Evolutionary conservation across 2,329 filamentous ascomycete species (phyloP).

Genomic region (Phyllosticta citribraziliensis): DNA sequence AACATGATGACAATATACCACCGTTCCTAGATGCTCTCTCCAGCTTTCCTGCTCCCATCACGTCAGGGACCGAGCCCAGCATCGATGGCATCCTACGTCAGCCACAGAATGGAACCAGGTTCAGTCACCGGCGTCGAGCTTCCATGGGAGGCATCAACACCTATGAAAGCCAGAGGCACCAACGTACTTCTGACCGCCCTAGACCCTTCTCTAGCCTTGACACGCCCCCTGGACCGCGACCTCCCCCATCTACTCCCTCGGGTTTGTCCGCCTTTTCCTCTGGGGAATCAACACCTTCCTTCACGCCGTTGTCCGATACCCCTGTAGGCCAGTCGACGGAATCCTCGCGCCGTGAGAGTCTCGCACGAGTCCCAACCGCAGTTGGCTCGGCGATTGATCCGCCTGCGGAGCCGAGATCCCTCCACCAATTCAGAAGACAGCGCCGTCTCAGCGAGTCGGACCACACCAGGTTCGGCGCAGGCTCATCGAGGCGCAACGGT

Average conservation of each 20-base stretch:
- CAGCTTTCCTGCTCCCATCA: conserved; percentile 36
- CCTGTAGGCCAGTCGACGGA: conserved; percentile 25
- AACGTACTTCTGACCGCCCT: conserved; percentile 33
- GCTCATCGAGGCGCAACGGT: conserved; percentile 52
- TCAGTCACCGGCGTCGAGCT: conserved; percentile 43
- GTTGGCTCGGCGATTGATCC: conserved; percentile 33
- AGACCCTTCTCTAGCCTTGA: conserved; percentile 39
- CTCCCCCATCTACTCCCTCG: conserved; percentile 53
- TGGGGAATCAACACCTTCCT: conserved; percentile 34
- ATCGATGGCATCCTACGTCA: conserved; percentile 43
- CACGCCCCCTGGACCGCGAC: conserved; percentile 47
- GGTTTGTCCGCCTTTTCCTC: conserved; percentile 46
- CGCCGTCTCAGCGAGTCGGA: conserved; percentile 51
- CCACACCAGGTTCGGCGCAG: conserved; percentile 51
- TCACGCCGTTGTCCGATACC: conserved; percentile 21
- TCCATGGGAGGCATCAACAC: conserved; percentile 44
- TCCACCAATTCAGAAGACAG: conserved; percentile 33
- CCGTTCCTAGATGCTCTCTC: conserved; percentile 44
- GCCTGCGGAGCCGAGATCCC: conserved; percentile 28
- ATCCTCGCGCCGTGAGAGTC: conserved; percentile 31
- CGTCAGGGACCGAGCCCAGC: conserved; percentile 38
- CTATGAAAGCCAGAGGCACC: conserved; percentile 46
- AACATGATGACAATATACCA: conserved; percentile 35
- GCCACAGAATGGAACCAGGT: conserved; percentile 45
- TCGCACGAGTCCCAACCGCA: conserved; percentile 20